Evolutionary conservation across 2,329 filamentous ascomycete genomes (phyloP), one percentile per base, ranked within the genome.

Genomic region (Sclerotinia glacialis): DNA sequence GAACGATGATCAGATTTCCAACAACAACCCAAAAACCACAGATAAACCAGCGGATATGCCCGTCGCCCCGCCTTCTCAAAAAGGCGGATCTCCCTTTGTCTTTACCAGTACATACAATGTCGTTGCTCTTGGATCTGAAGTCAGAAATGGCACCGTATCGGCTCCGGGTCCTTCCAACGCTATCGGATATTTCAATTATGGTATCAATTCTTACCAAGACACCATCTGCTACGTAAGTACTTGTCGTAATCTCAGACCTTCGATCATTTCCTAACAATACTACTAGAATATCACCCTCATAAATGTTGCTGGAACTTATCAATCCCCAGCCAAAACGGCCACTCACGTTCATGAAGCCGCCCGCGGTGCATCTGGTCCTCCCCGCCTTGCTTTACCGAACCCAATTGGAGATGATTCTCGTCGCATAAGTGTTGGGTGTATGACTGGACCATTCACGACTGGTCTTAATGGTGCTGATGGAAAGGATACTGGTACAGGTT

Each of bases 331-430:
- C 31, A 66, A 72, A 6, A 83, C 81, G 8, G 80, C 82, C 55
- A 83, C 82, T 5, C 82, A 84, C 72, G 78, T 84, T 69, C 82
- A 83, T 75, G 75, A 83, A 71, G 81, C 78, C 5, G 77, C 71
- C 2, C 76, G 74, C 54, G 81, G 81, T 63, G 71, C 72, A 14
- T 73, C 78, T 14, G 82, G 82, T 9, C 81, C 82, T 37, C 82
- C 82, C 12, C 71, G 82, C 44, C 71, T 82, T 65, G 79, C 78
- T 0, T 81, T 82, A 71, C 79, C 80, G 46, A 81, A 82, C 73
- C 79, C 80, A 8, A 71, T 76, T 12, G 76, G 74, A 28, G 73
- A 77, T 47, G 76, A 77, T 53, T 73, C 75, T 26, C 72, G 73
- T 21, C 67, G 75, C 26, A 72, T 70, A 16, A 73, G 71, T 42